phyloP scores from a whole-genome alignment of 352 stramenopile species.

The Pythium graminicola region DNA sequence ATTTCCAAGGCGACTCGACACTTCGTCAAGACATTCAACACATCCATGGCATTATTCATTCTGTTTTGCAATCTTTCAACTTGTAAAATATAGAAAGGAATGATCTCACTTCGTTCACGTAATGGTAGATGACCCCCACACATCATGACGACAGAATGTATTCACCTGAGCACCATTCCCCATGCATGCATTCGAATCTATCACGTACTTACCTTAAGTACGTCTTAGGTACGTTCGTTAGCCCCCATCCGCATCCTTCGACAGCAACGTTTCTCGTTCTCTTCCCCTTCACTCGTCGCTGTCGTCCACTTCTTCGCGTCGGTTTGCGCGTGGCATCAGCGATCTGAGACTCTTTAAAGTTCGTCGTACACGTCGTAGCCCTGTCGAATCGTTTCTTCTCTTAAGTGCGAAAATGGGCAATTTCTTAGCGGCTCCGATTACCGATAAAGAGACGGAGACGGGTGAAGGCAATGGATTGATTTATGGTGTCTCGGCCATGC shows the following conservation, averaged over 20 bases:
- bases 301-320: background rate
- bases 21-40: too few relatives aligned
- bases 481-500: conserved; percentile 69
- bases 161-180: too few relatives aligned
- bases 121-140: too few relatives aligned
- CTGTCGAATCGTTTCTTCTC: conserved; percentile 7
- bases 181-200: too few relatives aligned
- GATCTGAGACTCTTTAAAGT: too few relatives aligned
- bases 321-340: too few relatives aligned
- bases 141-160: too few relatives aligned
- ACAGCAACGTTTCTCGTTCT: conserved; percentile 2
- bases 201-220: conserved; percentile 8
- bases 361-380: conserved; percentile 12
- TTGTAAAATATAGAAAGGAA: too few relatives aligned
- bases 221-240: conserved; percentile 1
- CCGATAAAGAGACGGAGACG: conserved; percentile 62
- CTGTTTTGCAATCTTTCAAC: too few relatives aligned
- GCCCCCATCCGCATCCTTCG: background rate
- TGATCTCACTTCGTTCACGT: too few relatives aligned
- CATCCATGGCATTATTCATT: too few relatives aligned
- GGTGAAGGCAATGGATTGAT: conserved; percentile 45
- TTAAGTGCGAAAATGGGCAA: conserved; percentile 57
- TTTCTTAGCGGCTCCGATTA: conserved; percentile 70
- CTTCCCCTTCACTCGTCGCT: conserved; percentile 1
- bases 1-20: too few relatives aligned